A percentile compares a stretch with the other conserved stretches of the same genome.
These are phyloP conservation scores for Fusarium piperis DNA, from an alignment of 2,329 filamentous ascomycete genomes.

Conservation along the genomic window DNA sequence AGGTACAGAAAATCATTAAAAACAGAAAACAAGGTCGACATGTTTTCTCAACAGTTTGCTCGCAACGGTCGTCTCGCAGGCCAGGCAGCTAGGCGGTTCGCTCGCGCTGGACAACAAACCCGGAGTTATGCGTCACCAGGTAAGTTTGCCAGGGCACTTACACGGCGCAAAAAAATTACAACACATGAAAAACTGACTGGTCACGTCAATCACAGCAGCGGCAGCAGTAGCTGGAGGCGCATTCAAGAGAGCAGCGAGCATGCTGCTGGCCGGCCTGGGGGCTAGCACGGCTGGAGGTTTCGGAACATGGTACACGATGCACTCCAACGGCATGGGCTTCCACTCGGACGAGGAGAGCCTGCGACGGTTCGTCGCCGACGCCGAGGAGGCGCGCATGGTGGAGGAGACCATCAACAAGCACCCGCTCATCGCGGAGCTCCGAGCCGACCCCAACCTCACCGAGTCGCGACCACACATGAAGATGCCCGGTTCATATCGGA, in stretches of 20 bases:
- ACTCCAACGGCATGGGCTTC: constrained; percentile 50
- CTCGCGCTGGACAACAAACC: constrained; percentile 20
- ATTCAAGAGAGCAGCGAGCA: constrained; percentile 38
- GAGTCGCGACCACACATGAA: constrained; percentile 90
- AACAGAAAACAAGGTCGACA: constrained; percentile 2
- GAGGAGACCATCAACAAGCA: constrained; percentile 80
- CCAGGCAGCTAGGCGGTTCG: constrained; percentile 36
- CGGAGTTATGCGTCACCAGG: constrained; percentile 43
- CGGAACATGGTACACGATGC: constrained; percentile 50
- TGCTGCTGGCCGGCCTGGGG: constrained; percentile 44
- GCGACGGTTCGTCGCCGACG: constrained; percentile 66
- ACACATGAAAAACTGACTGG: constrained; percentile 21
- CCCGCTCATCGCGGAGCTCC: constrained; percentile 76
- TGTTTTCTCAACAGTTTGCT: constrained; percentile 39
- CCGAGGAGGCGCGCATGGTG: constrained; percentile 66
- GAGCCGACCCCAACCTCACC: constrained; percentile 70
- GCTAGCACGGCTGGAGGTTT: constrained; percentile 47
- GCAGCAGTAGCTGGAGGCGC: constrained; percentile 28
- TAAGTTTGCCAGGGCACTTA: constrained; percentile 27
- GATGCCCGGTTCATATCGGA: constrained; percentile 75
- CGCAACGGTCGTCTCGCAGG: constrained; percentile 38
- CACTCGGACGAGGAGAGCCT: constrained; percentile 77
- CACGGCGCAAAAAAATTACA: background rate
- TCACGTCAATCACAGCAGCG: constrained; percentile 5
- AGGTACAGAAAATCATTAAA: background rate